Conservation (phyloP, 2,329 filamentous ascomycete species). For the Cladosporium halotolerans region DNA sequence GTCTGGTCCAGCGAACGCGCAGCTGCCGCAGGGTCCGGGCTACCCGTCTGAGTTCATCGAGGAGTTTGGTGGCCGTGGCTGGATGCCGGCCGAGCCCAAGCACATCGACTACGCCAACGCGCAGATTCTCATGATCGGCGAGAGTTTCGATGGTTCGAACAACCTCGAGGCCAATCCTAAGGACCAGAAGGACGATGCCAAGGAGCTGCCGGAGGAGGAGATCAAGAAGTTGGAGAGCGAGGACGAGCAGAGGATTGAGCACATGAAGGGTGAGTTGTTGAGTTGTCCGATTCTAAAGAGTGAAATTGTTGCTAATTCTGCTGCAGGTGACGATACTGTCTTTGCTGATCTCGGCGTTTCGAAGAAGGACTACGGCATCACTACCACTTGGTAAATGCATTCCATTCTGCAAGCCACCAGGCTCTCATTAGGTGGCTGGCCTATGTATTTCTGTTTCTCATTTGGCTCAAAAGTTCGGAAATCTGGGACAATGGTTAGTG, state of each 20-base stretch:
- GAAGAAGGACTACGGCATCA: constrained; percentile 58
- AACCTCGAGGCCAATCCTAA: constrained; percentile 54
- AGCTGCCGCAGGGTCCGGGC: constrained; percentile 58
- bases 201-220: constrained; percentile 62
- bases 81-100: constrained; percentile 66
- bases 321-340: constrained; percentile 51
- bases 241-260: constrained; percentile 60
- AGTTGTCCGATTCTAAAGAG: neutral
- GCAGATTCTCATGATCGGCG: constrained; percentile 74
- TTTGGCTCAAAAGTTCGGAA: no score
- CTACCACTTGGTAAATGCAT: constrained; percentile 52
- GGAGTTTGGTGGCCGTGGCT: constrained; percentile 66
- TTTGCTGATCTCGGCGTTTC: constrained; percentile 55
- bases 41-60: constrained; percentile 69
- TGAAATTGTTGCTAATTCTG: no score
- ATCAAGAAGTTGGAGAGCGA: constrained; percentile 70
- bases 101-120: constrained; percentile 69
- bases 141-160: constrained; percentile 51
- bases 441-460: no score
- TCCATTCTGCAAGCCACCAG: no score
- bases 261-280: constrained; percentile 41
- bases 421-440: no score
- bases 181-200: constrained; percentile 47
- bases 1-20: constrained; percentile 57
- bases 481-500: no score